Evolutionary conservation across 2,329 filamentous ascomycete species (phyloP), one percentile per base, ranked within the genome.

Genomic region (Talaromyces amestolkiae): DNA sequence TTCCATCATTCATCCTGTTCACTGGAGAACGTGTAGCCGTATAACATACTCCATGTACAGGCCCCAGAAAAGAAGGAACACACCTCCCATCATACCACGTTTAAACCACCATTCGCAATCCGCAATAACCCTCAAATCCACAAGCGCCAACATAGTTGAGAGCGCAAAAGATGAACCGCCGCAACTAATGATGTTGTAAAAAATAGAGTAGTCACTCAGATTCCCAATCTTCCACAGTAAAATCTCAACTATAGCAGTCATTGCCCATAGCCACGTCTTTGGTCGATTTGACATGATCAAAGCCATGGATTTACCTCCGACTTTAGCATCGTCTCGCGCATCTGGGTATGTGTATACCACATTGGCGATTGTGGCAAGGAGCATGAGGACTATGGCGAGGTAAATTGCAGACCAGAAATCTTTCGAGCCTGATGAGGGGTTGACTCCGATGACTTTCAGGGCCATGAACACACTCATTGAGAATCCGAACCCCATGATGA

Each of bases 11-110:
- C 3, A 22, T 56, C 33, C 33, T 19, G 19, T 9, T 19, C 47
- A 63, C 11, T 24, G 15, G 33, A 63, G 27, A 5, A 63, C 22
- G 9, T 56, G 49, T 13, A 63, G 45, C 17, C 64, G 64, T 17
- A 62, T 43, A 51, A 61, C 53, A 37, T 65, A 65, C 43, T 65
- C 64, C 33, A 58, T 39, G 53, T 47, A 62, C 24, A 65, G 35
- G 7, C 64, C 59, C 33, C 15, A 58, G 3, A 43, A 17, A 51
- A 65, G 56, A n/a, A 39, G 22, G 19, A 41, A 43, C 13, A 58
- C 27, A 56, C 49, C n/a, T 13, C 58, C 58, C 43, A 35, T 45
- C 19, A 35, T 43, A 31, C 27, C 64, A 17, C 58, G 51, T 39
- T 13, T 19, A 15, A 58, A 62, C 64, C 64, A 65, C 64, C 64